These are phyloP conservation scores for Citropsis articulata DNA, from an alignment of 345 rosid species.

Conservation along the genomic window DNA sequence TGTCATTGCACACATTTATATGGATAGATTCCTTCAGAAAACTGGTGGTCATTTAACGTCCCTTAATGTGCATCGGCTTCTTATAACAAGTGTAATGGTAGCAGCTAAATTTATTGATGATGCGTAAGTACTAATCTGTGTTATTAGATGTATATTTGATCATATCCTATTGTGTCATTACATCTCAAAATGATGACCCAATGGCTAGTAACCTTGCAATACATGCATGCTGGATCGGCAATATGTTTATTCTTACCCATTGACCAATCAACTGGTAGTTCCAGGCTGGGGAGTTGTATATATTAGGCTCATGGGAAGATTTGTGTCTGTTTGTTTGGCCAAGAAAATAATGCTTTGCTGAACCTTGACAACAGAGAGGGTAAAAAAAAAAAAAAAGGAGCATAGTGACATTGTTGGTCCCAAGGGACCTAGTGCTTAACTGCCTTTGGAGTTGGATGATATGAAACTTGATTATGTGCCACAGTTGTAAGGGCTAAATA, in stretches of 20 bases:
- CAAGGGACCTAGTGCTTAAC: too few species aligned
- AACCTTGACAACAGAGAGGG: not conserved
- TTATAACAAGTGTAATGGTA: constrained; percentile 71
- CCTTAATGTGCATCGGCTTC: constrained; percentile 80
- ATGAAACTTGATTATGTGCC: not conserved
- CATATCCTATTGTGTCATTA: not conserved
- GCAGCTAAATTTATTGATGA: constrained; percentile 90
- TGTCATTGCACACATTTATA: constrained; percentile 65
- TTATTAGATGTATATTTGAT: not conserved
- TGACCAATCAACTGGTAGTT: not conserved
- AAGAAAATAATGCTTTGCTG: not conserved
- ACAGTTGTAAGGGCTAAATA: too few species aligned
- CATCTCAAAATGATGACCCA: not conserved
- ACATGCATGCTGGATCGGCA: not conserved
- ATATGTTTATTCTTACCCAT: not conserved
- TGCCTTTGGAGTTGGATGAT: too few species aligned
- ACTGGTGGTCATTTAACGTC: constrained; percentile 56
- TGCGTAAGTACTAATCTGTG: constrained; percentile 46
- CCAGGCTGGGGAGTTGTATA: not conserved
- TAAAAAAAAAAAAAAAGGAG: too few species aligned
- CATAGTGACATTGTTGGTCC: not conserved
- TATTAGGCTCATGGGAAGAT: not conserved
- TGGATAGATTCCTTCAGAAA: constrained; percentile 53
- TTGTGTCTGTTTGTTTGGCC: not conserved
- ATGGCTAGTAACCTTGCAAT: not conserved